phyloP scores from a whole-genome alignment of 2,329 filamentous ascomycete species.

The Capronia epimyces region DNA sequence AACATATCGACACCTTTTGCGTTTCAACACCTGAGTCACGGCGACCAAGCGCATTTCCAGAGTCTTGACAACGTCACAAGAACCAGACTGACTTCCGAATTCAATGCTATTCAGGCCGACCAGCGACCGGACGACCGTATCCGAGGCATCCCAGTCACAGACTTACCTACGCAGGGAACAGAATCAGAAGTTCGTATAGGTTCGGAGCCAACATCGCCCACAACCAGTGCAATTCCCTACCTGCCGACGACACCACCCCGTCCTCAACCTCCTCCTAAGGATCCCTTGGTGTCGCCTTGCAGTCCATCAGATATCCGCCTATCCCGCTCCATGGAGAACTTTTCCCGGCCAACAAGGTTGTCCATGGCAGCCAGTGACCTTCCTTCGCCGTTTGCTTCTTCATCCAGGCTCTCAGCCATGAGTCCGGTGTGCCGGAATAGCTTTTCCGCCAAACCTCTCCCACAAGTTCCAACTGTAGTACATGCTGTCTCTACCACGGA shows the following conservation, averaged over 20 bases:
- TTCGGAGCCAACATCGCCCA: constrained; percentile 19
- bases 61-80: constrained; percentile 48
- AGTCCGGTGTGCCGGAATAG: constrained; percentile 9
- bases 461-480: constrained; percentile 19
- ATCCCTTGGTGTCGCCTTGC: constrained; percentile 16
- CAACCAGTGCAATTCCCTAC: constrained; percentile 33
- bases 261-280: constrained; percentile 27
- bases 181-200: constrained; percentile 2
- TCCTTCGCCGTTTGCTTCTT: constrained; percentile 6
- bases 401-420: constrained; percentile 10
- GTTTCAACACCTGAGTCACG: constrained; percentile 60
- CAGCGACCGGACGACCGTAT: constrained; percentile 47
- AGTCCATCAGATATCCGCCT: constrained; percentile 26
- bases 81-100: constrained; percentile 49
- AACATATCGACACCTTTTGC: constrained; percentile 59
- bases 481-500: constrained; percentile 29
- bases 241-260: constrained; percentile 31
- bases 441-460: constrained; percentile 21
- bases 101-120: constrained; percentile 50
- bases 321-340: constrained; percentile 48
- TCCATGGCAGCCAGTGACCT: constrained; percentile 17
- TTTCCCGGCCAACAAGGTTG: constrained; percentile 37
- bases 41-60: constrained; percentile 51
- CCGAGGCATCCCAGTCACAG: constrained; percentile 47
- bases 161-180: constrained; percentile 8